A percentile compares a stretch with the other conserved stretches of the same genome.
Evolutionary conservation across 768 basidiomycete genomes (phyloP).

Genomic region (Xerocomellus intermedius): DNA sequence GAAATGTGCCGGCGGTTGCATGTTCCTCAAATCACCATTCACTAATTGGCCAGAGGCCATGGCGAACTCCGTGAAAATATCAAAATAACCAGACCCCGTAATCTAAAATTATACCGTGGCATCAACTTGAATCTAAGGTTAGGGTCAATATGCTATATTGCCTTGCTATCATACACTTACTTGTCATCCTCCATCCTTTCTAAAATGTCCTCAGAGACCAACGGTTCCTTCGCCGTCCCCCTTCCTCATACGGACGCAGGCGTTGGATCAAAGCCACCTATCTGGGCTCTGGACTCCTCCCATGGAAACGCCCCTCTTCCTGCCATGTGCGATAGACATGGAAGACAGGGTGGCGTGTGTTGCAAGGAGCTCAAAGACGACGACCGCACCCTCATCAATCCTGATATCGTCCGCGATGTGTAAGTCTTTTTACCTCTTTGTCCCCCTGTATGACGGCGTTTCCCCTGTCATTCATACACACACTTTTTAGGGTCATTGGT

Average conservation of each 20-base stretch:
- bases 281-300: slow-evolving; percentile 62
- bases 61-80: too few species aligned
- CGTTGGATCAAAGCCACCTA: slow-evolving; percentile 42
- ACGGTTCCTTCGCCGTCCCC: slow-evolving; percentile 15
- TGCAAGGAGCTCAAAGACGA: slow-evolving; percentile 85
- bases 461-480: not conserved
- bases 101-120: not conserved
- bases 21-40: slow-evolving; percentile 11
- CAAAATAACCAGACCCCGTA: not conserved
- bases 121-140: slow-evolving; percentile 9
- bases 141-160: slow-evolving; percentile 12
- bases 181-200: not conserved
- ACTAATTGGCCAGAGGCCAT: slow-evolving; percentile 11
- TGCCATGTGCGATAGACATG: slow-evolving; percentile 57
- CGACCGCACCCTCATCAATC: slow-evolving; percentile 78
- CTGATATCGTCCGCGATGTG: slow-evolving; percentile 87
- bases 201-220: slow-evolving; percentile 20
- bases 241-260: slow-evolving; percentile 19
- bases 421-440: slow-evolving; percentile 36
- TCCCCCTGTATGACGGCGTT: not conserved
- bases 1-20: not conserved
- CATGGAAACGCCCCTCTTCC: slow-evolving; percentile 44
- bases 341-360: slow-evolving; percentile 65
- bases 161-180: not conserved
- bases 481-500: slow-evolving; percentile 68